Percentiles rank a stretch among this genome's conserved stretches.
Conservation (phyloP, 148 eudicot species). For the Bassia scoparia region DNA sequence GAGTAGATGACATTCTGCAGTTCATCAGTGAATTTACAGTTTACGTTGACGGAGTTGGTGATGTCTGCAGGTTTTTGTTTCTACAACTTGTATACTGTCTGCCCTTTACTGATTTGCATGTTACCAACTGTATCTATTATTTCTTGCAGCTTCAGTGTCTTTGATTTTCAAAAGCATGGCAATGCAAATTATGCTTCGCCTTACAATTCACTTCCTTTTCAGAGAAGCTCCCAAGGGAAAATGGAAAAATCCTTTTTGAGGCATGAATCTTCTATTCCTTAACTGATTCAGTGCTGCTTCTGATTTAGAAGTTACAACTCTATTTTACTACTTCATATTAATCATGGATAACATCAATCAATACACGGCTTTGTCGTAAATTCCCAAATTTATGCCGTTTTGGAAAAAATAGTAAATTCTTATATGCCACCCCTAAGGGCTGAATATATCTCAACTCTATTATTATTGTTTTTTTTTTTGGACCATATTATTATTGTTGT, state of each 20-base stretch:
- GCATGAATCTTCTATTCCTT: conserved; percentile 28
- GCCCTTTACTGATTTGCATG: not conserved
- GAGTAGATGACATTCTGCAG: conserved; percentile 75
- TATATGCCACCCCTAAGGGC: no score
- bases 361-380: no score
- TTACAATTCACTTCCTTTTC: conserved; percentile 39
- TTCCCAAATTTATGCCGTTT: no score
- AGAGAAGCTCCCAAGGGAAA: conserved; percentile 93
- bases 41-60: conserved; percentile 85
- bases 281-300: not conserved
- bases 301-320: not conserved
- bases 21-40: conserved; percentile 81
- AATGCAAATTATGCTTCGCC: conserved; percentile 80
- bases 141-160: conserved; percentile 67
- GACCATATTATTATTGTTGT: not conserved
- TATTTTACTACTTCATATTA: not conserved
- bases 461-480: not conserved
- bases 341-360: no score
- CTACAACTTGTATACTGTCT: conserved; percentile 1
- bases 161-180: conserved; percentile 79
- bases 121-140: conserved; percentile 7
- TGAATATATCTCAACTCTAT: no score
- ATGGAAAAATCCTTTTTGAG: conserved; percentile 97
- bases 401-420: no score
- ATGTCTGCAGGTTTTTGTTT: conserved; percentile 78